Evolutionary conservation across 208 protist genomes (phyloP).

Genomic region (Herpetomonas muscarum): DNA sequence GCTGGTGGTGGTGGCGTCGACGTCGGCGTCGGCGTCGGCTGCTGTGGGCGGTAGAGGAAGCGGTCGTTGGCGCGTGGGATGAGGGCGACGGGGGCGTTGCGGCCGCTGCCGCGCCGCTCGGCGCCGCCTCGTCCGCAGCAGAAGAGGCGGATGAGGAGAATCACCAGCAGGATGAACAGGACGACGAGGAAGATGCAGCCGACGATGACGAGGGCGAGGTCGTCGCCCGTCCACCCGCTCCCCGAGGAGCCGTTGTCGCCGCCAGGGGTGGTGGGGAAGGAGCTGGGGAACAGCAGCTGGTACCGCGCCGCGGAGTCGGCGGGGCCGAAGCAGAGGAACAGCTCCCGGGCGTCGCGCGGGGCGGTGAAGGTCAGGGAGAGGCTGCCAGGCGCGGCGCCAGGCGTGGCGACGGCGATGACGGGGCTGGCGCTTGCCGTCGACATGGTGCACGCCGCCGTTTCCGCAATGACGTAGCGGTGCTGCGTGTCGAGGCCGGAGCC

Average conservation of each 20-base stretch:
- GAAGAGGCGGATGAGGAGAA: conserved; percentile 69
- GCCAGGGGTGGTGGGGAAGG: conserved; percentile 5
- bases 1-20: conserved; percentile 3
- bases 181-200: conserved; percentile 70
- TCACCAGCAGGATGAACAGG: conserved; percentile 54
- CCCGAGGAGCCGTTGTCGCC: not conserved
- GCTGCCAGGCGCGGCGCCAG: conserved; percentile 9
- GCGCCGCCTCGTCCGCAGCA: conserved; percentile 4
- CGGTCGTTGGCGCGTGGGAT: conserved; percentile 71
- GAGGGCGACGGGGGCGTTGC: conserved; percentile 33
- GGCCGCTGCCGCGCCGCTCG: not conserved
- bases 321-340: conserved; percentile 71
- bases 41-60: conserved; percentile 36
- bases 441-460: conserved; percentile 21
- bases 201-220: conserved; percentile 69
- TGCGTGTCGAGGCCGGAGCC: conserved; percentile 57
- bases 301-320: conserved; percentile 31
- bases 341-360: conserved; percentile 14
- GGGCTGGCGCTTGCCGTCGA: conserved; percentile 9
- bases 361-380: conserved; percentile 40
- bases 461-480: conserved; percentile 56
- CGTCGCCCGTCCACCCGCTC: conserved; percentile 40
- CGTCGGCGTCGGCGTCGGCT: conserved; percentile 1
- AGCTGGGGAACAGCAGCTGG: conserved; percentile 29
- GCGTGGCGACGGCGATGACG: conserved; percentile 15